phyloP scores from a whole-genome alignment of 179 eudicot genomes.

The Silene noctiflora region DNA sequence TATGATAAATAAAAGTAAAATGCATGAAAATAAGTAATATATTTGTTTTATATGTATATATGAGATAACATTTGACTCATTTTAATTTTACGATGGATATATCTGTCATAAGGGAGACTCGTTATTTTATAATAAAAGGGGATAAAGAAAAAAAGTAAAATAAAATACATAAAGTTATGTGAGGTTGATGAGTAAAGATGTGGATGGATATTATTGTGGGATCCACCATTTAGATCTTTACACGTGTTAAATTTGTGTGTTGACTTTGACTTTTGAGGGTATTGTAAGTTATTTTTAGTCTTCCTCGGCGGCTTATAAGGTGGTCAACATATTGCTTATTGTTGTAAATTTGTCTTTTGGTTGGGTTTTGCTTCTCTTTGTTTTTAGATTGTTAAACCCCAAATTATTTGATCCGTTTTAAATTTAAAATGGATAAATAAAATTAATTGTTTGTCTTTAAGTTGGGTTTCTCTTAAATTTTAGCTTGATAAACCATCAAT shows the following conservation, averaged over 20 bases:
- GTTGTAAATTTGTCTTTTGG: neutral
- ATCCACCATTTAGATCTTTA: neutral
- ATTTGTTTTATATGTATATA: too few species aligned
- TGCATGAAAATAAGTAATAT: too few species aligned
- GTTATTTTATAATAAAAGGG: neutral
- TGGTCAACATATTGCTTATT: conserved; percentile 5
- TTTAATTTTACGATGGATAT: too few species aligned
- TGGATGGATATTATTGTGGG: conserved; percentile 5
- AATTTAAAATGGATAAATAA: too few species aligned
- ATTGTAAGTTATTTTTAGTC: neutral
- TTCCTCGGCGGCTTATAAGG: conserved; percentile 14
- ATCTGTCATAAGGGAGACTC: too few species aligned
- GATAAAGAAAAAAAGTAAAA: neutral
- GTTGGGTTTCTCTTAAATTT: too few species aligned
- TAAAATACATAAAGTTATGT: neutral
- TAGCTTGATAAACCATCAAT: too few species aligned
- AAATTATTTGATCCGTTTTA: too few species aligned
- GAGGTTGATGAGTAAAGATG: neutral
- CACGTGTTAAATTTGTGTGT: conserved; percentile 1
- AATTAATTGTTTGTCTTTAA: too few species aligned
- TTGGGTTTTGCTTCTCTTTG: neutral
- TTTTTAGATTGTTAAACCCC: neutral
- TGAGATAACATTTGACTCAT: too few species aligned
- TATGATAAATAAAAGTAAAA: too few species aligned
- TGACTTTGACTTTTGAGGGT: conserved; percentile 10